These are phyloP conservation scores for Lasiosphaeriaceae sp. DNA, from an alignment of 495 filamentous ascomycete genomes.

Conservation along the genomic window DNA sequence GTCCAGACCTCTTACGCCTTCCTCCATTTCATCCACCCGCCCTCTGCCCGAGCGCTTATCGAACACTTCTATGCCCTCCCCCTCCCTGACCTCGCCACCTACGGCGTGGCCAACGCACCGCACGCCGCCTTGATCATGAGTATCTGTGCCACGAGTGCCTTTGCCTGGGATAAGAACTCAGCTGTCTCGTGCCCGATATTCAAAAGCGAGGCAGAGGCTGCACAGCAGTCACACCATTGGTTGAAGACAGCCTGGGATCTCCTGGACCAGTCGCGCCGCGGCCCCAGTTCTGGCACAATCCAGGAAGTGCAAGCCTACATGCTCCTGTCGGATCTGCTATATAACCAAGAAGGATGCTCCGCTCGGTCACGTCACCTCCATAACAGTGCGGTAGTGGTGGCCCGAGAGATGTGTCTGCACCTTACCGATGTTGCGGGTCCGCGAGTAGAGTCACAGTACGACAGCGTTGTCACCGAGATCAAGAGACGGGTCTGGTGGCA, in stretches of 20 bases:
- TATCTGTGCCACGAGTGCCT: slow-evolving; percentile 41
- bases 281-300: slow-evolving; percentile 9
- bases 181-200: slow-evolving; percentile 15
- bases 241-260: slow-evolving; percentile 34
- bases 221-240: slow-evolving; percentile 23
- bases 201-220: neutral
- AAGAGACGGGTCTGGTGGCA: slow-evolving; percentile 50
- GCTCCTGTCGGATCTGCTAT: slow-evolving; percentile 36
- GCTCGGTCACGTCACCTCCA: slow-evolving; percentile 32
- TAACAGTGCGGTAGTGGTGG: slow-evolving; percentile 27
- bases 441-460: slow-evolving; percentile 3
- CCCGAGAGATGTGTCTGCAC: slow-evolving; percentile 41
- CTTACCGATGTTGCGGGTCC: slow-evolving; percentile 34
- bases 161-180: slow-evolving; percentile 37
- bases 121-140: slow-evolving; percentile 38
- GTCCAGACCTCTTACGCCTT: slow-evolving; percentile 2
- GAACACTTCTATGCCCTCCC: slow-evolving; percentile 30
- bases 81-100: slow-evolving; percentile 13
- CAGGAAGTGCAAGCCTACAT: slow-evolving; percentile 44
- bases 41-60: slow-evolving; percentile 28
- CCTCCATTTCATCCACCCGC: neutral
- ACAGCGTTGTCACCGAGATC: slow-evolving; percentile 34
- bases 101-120: slow-evolving; percentile 20
- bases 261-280: slow-evolving; percentile 28
- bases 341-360: slow-evolving; percentile 39